These are phyloP conservation scores for Ceratobasidium theobromae DNA, from an alignment of 1,284 basidiomycete species.

Conservation along the genomic window DNA sequence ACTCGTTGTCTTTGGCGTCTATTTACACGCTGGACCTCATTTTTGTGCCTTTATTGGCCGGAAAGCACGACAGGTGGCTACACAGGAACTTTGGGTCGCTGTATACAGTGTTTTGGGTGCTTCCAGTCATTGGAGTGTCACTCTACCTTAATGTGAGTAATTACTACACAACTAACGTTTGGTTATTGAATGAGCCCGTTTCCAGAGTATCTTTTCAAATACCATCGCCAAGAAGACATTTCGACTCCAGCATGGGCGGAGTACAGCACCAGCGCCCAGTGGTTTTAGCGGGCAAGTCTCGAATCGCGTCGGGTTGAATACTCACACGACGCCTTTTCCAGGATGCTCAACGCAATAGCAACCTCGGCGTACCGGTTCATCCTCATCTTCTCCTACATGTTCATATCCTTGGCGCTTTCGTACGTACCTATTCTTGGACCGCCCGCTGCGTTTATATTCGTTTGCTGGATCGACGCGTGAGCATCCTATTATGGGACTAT, in stretches of 20 bases:
- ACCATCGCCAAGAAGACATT: constrained; percentile 71
- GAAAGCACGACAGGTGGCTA: constrained; percentile 56
- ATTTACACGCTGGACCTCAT: constrained; percentile 72
- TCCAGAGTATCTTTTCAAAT: constrained; percentile 69
- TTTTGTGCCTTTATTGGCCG: constrained; percentile 66
- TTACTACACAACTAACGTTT: neutral
- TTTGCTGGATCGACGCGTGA: constrained; percentile 83
- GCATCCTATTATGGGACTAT: constrained; percentile 43
- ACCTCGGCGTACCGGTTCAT: constrained; percentile 75
- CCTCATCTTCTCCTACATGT: constrained; percentile 75
- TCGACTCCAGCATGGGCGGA: constrained; percentile 62
- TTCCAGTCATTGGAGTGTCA: constrained; percentile 68
- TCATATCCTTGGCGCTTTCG: constrained; percentile 63
- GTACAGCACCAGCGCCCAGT: constrained; percentile 49
- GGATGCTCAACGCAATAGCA: constrained; percentile 66
- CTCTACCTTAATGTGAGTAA: constrained; percentile 72
- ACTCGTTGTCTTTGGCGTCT: constrained; percentile 64
- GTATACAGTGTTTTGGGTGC: constrained; percentile 72
- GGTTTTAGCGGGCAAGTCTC: constrained; percentile 57
- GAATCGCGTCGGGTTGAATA: neutral
- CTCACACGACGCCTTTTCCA: neutral
- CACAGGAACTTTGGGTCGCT: constrained; percentile 71
- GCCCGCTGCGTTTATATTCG: constrained; percentile 61
- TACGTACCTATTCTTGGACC: constrained; percentile 66
- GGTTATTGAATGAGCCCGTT: constrained; percentile 13